Evolutionary conservation across 306 rosid species (phyloP).

Genomic region (Quercus parvula): DNA sequence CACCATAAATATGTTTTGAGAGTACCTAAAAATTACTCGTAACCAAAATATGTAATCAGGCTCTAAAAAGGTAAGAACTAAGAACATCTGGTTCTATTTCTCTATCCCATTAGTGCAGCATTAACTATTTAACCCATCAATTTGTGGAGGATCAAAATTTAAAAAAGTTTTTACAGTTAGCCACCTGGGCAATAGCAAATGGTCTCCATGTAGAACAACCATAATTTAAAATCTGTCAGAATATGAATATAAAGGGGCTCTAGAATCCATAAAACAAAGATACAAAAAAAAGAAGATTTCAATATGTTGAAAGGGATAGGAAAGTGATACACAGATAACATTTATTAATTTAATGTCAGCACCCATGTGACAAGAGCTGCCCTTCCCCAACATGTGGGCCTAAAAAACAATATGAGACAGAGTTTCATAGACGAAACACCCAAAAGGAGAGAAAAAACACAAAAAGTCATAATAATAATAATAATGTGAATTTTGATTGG

Average conservation of each 20-base stretch:
- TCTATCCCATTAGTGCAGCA: background rate
- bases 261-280: conserved; percentile 23
- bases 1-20: fast-evolving
- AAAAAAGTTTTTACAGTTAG: background rate
- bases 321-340: conserved; percentile 11
- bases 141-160: background rate
- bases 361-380: conserved; percentile 42
- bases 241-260: conserved; percentile 8
- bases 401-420: conserved; percentile 26
- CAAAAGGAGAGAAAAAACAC: too few species aligned
- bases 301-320: conserved; percentile 32
- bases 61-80: background rate
- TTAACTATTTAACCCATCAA: background rate
- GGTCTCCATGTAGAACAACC: background rate
- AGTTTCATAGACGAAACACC: background rate
- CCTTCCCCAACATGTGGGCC: conserved; percentile 40
- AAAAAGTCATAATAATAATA: background rate
- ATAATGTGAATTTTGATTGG: background rate
- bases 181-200: background rate
- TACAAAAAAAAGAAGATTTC: conserved; percentile 26
- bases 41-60: too few species aligned
- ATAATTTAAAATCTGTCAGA: background rate
- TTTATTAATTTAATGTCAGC: conserved; percentile 36
- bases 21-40: too few species aligned
- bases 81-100: background rate